Evolutionary conservation across 441 rosid species (phyloP).

Genomic region (Aleurites moluccanus): DNA sequence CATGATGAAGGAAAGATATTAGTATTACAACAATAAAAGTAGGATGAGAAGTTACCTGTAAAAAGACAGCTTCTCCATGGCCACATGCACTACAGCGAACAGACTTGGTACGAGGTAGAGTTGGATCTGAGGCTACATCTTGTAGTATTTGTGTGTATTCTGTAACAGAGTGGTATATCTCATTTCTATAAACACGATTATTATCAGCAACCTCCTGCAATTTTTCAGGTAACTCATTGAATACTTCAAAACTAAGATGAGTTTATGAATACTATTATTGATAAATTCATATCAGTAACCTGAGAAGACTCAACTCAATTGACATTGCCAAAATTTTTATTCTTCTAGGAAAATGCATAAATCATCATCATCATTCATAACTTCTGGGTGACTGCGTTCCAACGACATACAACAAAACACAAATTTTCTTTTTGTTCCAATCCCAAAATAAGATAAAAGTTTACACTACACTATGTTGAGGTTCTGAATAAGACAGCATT

Average conservation of each 20-base stretch:
- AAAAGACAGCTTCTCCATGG: constrained; percentile 82
- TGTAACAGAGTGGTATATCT: constrained; percentile 62
- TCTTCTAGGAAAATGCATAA: too few species aligned
- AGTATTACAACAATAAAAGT: not conserved
- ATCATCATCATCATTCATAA: too few species aligned
- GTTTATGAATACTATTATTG: too few species aligned
- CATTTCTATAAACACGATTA: constrained; percentile 75
- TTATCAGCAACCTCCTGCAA: constrained; percentile 72
- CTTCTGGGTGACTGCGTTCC: too few species aligned
- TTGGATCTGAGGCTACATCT: constrained; percentile 83
- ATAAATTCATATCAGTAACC: too few species aligned
- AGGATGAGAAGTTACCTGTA: constrained; percentile 48
- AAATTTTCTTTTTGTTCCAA: too few species aligned
- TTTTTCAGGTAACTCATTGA: not conserved
- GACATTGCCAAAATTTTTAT: too few species aligned
- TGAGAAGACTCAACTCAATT: too few species aligned
- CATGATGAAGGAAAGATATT: not conserved
- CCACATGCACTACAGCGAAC: constrained; percentile 68
- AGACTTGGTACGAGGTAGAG: constrained; percentile 82
- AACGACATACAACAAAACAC: too few species aligned
- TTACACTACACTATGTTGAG: too few species aligned
- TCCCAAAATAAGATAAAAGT: too few species aligned
- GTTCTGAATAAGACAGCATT: not conserved
- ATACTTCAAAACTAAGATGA: not conserved
- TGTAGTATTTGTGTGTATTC: constrained; percentile 74